Evolutionary conservation across 2,329 filamentous ascomycete species (phyloP).

Genomic region (Xylariaceae sp.): DNA sequence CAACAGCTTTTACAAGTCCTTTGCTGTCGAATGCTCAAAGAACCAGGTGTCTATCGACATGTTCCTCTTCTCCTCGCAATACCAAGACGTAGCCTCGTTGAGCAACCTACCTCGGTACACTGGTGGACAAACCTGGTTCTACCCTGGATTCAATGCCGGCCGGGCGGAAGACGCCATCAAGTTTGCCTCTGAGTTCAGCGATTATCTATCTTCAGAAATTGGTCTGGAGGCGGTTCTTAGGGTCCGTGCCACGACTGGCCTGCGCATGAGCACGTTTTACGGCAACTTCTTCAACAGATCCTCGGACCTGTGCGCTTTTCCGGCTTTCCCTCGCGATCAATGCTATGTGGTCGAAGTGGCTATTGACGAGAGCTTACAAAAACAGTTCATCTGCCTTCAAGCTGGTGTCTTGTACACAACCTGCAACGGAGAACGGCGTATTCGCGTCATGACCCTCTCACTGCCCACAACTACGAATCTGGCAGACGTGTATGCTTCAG

Average conservation of each 20-base stretch:
- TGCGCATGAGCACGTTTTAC: constrained; percentile 98
- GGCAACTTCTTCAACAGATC: constrained; percentile 99
- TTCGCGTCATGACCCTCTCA: constrained; percentile 90
- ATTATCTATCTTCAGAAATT: constrained; percentile 96
- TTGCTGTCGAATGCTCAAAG: constrained; percentile 98
- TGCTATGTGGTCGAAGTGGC: constrained; percentile 98
- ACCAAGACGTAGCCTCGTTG: constrained; percentile 95
- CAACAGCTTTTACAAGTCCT: constrained; percentile 98
- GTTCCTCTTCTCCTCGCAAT: constrained; percentile 95
- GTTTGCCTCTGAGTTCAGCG: constrained; percentile 95
- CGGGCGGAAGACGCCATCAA: constrained; percentile 96
- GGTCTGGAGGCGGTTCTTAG: constrained; percentile 94
- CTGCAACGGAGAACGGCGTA: constrained; percentile 94
- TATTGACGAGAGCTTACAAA: constrained; percentile 92
- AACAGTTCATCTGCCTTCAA: constrained; percentile 91
- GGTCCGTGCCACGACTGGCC: constrained; percentile 90
- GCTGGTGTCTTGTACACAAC: constrained; percentile 96
- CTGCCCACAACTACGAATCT: constrained; percentile 91
- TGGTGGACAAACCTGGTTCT: constrained; percentile 97
- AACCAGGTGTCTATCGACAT: constrained; percentile 98
- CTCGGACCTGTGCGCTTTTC: constrained; percentile 96
- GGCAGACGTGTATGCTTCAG: constrained; percentile 91
- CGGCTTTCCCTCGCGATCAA: constrained; percentile 95
- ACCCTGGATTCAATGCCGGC: constrained; percentile 96
- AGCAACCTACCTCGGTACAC: constrained; percentile 96